phyloP scores from a whole-genome alignment of 305 asterid species.

The Plantago rigida region DNA sequence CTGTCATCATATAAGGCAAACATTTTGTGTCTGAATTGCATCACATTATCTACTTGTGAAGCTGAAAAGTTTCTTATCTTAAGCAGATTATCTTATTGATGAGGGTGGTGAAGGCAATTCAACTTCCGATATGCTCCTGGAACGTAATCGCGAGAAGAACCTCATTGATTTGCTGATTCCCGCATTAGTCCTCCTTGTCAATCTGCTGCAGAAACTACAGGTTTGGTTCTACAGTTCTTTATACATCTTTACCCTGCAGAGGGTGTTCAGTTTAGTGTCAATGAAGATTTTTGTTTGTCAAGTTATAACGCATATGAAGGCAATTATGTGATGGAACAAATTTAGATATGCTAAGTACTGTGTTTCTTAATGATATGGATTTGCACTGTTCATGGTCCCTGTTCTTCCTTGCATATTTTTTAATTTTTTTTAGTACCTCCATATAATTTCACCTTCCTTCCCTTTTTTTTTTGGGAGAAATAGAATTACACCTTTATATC shows the following conservation, averaged over 20 bases:
- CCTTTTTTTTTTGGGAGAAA: too few species aligned
- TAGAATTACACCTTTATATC: not conserved
- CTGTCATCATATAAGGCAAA: conserved; percentile 2
- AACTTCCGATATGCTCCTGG: conserved; percentile 82
- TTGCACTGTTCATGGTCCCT: too few species aligned
- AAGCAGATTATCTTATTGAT: conserved; percentile 89
- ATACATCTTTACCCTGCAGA: too few species aligned
- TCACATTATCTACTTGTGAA: conserved; percentile 3
- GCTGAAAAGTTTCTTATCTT: conserved; percentile 26
- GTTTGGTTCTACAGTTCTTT: conserved; percentile 24
- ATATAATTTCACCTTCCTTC: too few species aligned
- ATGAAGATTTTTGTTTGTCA: too few species aligned
- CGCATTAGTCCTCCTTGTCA: conserved; percentile 63
- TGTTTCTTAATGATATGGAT: too few species aligned
- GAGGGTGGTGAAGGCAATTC: conserved; percentile 87
- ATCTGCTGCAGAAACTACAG: conserved; percentile 74
- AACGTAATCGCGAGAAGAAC: conserved; percentile 89
- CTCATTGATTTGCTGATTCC: conserved; percentile 78
- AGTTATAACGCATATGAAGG: not conserved
- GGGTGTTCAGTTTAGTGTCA: not conserved
- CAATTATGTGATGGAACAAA: not conserved
- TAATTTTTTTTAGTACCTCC: too few species aligned
- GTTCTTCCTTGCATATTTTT: too few species aligned
- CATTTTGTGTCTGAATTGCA: conserved; percentile 19
- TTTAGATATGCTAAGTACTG: not conserved